These are phyloP conservation scores for Stephania yunnanensis DNA, from an alignment of 164 flowering plant species.

Conservation along the genomic window DNA sequence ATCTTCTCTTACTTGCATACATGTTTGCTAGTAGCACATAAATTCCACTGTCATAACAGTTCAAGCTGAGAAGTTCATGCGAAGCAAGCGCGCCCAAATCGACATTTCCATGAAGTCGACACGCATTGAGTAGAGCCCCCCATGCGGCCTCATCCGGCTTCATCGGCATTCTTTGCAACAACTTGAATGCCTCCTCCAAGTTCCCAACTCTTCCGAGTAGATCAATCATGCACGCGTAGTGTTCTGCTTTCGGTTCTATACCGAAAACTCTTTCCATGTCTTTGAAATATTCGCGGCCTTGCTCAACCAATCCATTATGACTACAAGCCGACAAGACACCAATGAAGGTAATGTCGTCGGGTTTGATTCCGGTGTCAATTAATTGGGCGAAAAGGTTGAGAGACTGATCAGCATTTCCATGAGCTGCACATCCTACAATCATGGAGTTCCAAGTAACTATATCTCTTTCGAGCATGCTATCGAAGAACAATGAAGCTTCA, in stretches of 20 bases:
- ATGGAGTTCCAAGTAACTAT: constrained; percentile 55
- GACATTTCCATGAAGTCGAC: constrained; percentile 40
- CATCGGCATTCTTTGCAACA: constrained; percentile 45
- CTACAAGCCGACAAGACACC: constrained; percentile 52
- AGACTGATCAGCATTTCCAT: constrained; percentile 40
- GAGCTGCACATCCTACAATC: constrained; percentile 41
- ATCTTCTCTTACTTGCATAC: constrained; percentile 35
- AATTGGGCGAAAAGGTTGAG: constrained; percentile 35
- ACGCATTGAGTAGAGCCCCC: constrained; percentile 60
- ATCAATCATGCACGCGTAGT: constrained; percentile 52
- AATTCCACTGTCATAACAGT: constrained; percentile 46
- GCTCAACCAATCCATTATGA: constrained; percentile 38
- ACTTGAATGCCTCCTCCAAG: constrained; percentile 37
- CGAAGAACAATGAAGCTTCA: constrained; percentile 29
- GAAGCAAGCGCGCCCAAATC: constrained; percentile 45
- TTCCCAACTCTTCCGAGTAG: constrained; percentile 43
- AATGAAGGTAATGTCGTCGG: constrained; percentile 46
- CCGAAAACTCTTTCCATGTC: constrained; percentile 26
- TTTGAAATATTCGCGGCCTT: constrained; percentile 33
- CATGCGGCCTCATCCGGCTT: constrained; percentile 45
- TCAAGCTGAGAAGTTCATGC: constrained; percentile 29
- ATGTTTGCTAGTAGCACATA: constrained; percentile 38
- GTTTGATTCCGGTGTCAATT: constrained; percentile 23
- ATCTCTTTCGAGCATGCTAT: constrained; percentile 29
- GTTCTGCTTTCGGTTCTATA: constrained; percentile 42